Evolutionary conservation across 495 filamentous ascomycete species (phyloP).

Genomic region (Extremus antarcticus): DNA sequence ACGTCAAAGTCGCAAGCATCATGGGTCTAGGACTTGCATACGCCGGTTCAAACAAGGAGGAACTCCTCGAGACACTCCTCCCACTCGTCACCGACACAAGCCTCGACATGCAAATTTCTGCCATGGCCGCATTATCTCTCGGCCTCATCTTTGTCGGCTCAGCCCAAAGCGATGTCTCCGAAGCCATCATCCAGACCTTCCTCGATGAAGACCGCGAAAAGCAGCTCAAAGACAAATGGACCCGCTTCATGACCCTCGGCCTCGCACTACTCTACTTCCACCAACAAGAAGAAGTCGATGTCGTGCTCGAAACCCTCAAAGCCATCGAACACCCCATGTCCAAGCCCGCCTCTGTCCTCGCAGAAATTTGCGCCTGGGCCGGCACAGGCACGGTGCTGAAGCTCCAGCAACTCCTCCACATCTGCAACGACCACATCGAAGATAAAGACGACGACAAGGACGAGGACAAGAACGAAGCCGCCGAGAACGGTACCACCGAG

Average conservation of each 20-base stretch:
- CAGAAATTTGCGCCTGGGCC: conserved; percentile 94
- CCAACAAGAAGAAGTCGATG: conserved; percentile 92
- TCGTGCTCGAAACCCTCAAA: conserved; percentile 87
- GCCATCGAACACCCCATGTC: conserved; percentile 92
- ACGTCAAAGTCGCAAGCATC: conserved; percentile 68
- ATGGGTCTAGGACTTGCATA: conserved; percentile 95
- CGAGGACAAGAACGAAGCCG: conserved; percentile 72
- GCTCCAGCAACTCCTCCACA: conserved; percentile 88
- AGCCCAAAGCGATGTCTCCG: conserved; percentile 73
- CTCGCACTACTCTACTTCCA: conserved; percentile 92
- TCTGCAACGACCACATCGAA: conserved; percentile 94
- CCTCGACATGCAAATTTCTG: conserved; percentile 86
- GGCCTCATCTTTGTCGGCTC: conserved; percentile 91
- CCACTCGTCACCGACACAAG: conserved; percentile 76
- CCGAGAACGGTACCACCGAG: conserved; percentile 53
- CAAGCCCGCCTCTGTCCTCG: conserved; percentile 77
- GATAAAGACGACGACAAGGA: conserved; percentile 57
- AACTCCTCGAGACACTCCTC: conserved; percentile 65
- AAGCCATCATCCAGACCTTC: conserved; percentile 79
- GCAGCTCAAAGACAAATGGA: conserved; percentile 95
- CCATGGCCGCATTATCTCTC: conserved; percentile 86
- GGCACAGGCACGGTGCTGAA: conserved; percentile 94
- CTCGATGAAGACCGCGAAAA: conserved; percentile 79
- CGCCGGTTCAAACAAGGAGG: conserved; percentile 81
- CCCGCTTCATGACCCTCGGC: conserved; percentile 87